Evolutionary conservation across 225 moss, liverwort and hornwort species (phyloP).

Genomic region (Bryum argenteum): DNA sequence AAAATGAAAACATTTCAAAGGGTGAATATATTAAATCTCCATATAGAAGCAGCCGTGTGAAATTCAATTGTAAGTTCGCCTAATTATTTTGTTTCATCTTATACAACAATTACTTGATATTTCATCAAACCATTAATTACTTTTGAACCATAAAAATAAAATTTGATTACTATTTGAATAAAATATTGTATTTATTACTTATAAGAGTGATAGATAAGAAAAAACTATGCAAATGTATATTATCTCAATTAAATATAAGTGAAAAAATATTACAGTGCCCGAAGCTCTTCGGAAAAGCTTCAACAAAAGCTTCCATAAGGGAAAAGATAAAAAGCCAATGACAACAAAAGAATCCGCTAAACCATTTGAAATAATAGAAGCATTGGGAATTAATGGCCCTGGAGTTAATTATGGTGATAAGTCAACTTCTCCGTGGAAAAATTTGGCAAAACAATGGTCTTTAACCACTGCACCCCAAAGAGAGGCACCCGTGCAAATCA

Average conservation of each 20-base stretch:
- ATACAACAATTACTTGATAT: no score
- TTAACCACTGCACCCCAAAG: constrained; percentile 28
- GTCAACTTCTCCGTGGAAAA: constrained; percentile 33
- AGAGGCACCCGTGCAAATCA: constrained; percentile 37
- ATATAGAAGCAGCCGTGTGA: not conserved
- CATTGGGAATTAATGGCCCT: constrained; percentile 39
- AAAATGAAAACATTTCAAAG: constrained; percentile 25
- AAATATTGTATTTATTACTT: no score
- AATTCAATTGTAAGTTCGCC: constrained; percentile 17
- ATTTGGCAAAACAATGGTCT: constrained; percentile 43
- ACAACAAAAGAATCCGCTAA: not conserved
- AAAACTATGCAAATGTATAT: no score
- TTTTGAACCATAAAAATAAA: not conserved
- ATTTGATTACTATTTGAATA: no score
- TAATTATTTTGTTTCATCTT: no score
- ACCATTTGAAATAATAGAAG: constrained; percentile 48
- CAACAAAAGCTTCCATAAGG: not conserved
- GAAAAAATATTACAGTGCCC: not conserved
- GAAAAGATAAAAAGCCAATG: not conserved
- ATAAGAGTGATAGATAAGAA: not conserved
- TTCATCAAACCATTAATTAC: no score
- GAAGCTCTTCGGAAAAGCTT: not conserved
- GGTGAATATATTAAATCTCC: constrained; percentile 21
- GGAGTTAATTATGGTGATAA: constrained; percentile 2
- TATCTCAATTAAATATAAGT: not conserved